Percentiles rank a stretch among this genome's conserved stretches.
phyloP scores from a whole-genome alignment of 495 filamentous ascomycete genomes.

The Trichoderma orchidacearum region DNA sequence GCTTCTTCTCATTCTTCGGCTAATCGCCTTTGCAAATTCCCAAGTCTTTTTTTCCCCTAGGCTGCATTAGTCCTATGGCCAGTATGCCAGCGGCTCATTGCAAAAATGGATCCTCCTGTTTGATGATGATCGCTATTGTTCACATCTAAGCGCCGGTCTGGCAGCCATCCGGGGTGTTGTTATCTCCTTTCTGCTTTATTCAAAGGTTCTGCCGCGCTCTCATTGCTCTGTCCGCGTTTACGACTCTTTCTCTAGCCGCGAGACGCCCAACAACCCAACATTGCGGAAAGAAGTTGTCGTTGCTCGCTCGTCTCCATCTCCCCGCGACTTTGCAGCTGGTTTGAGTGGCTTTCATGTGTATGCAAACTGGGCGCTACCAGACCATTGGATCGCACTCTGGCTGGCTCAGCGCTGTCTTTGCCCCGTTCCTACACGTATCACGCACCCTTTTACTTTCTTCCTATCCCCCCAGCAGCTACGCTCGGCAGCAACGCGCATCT shows the following conservation, averaged over 20 bases:
- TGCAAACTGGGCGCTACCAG: background rate
- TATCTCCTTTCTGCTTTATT: background rate
- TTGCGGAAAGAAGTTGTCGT: background rate
- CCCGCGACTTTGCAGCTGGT: background rate
- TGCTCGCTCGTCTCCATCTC: background rate
- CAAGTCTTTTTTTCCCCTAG: background rate
- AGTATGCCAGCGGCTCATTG: background rate
- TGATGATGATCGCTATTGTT: background rate
- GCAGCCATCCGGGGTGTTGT: background rate
- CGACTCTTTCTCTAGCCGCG: background rate
- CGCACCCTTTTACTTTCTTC: background rate
- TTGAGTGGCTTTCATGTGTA: background rate
- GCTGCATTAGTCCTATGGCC: background rate
- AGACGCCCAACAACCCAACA: background rate
- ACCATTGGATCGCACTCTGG: background rate
- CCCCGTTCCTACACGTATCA: background rate
- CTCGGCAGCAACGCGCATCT: background rate
- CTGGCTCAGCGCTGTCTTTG: background rate
- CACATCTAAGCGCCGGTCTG: background rate
- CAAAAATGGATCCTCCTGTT: background rate
- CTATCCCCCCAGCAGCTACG: background rate
- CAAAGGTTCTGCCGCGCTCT: background rate
- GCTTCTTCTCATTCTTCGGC: background rate
- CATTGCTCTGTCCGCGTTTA: background rate
- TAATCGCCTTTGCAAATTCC: background rate